Conservation (phyloP, 2,329 filamentous ascomycete species). For the Exophiala bonariae region DNA sequence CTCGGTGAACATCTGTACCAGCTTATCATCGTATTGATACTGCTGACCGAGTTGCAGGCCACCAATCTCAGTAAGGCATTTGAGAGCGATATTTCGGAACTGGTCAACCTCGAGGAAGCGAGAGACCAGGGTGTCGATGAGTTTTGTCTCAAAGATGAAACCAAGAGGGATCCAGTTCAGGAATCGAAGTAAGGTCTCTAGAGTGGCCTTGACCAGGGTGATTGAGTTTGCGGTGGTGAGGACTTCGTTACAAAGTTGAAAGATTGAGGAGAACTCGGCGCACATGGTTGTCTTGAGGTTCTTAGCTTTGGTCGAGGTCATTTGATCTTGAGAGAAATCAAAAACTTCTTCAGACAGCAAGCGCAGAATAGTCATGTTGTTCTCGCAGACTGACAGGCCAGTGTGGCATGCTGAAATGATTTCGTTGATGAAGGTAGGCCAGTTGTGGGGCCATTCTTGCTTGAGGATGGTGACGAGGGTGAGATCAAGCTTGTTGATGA, state of each 20-base stretch:
- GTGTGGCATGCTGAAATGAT: slow-evolving; percentile 96
- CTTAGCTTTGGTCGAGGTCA: slow-evolving; percentile 97
- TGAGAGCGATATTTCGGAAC: slow-evolving; percentile 94
- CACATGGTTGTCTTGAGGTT: slow-evolving; percentile 99
- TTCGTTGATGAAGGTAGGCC: slow-evolving; percentile 99
- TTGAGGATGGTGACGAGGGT: slow-evolving; percentile 97
- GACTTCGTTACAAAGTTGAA: slow-evolving; percentile 95
- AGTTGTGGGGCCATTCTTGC: slow-evolving; percentile 99
- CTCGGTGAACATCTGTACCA: slow-evolving; percentile 98
- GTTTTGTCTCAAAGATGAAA: slow-evolving; percentile 96
- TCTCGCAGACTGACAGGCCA: slow-evolving; percentile 96
- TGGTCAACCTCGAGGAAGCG: slow-evolving; percentile 91
- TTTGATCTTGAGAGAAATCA: slow-evolving; percentile 96
- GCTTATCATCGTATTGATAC: slow-evolving; percentile 85
- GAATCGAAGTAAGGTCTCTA: slow-evolving; percentile 93
- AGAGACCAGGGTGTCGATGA: slow-evolving; percentile 91
- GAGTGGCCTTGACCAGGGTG: slow-evolving; percentile 89
- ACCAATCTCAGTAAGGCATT: slow-evolving; percentile 96
- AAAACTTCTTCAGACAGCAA: slow-evolving; percentile 97
- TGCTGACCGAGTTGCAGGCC: slow-evolving; percentile 79
- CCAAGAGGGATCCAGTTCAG: slow-evolving; percentile 99
- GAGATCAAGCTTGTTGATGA: slow-evolving; percentile 97
- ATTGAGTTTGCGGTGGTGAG: slow-evolving; percentile 85
- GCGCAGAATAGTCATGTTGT: slow-evolving; percentile 98
- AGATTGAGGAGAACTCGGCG: slow-evolving; percentile 96